Base-by-base conservation (phyloP, 2,329 filamentous ascomycete genomes). In the Iodosphaeria phyllophila region DNA sequence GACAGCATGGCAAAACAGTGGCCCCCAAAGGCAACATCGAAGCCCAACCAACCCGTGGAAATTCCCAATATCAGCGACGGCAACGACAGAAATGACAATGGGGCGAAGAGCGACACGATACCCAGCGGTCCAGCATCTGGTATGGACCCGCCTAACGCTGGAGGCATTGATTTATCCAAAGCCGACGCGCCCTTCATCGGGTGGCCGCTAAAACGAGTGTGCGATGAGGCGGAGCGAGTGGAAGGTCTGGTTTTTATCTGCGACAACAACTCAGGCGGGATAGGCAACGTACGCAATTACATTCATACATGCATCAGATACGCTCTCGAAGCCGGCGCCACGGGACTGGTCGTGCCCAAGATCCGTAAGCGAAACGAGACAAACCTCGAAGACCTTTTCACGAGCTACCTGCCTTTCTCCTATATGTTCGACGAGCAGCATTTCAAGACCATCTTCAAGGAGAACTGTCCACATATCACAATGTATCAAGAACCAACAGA, bases 281-380 rank as follows among this genome's bases (percentile, higher is more conserved):
- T 60, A 23, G 56, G 57, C 12, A 61, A 60, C 29, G 58, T 60
- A 18, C 45, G 57, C 26, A 60, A 57, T 35, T 60, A 56, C 35
- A 56, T 60, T 22, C 46, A 60, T 26, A 60, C 55, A 6, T 62
- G 56, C 28, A 30, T 61, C 13, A 52, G 58, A 12, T 62, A 62
- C 31, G 54, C 49, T 11, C 49, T 62, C 30, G 54, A 57, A 14
- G 52, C 53, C 5, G 57, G 56, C 14, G 56, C 56, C 4, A 50
- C 53, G 1, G 54, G 53, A 1, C 33, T 60, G 2, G 47, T 56
- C 5, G 41, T 62, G 28, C 58, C 58, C 2, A 47, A 35, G 26
- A 59, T 62, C 25, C 48, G 52, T 24, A 49, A 48, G n/a, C 47
- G 56, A 12, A 52, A 48, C 13, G 45, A 50, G 9, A 36, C 42